Conservation (phyloP, 192 early-diverging fungal genomes). For the Allomyces javanicus region DNA sequence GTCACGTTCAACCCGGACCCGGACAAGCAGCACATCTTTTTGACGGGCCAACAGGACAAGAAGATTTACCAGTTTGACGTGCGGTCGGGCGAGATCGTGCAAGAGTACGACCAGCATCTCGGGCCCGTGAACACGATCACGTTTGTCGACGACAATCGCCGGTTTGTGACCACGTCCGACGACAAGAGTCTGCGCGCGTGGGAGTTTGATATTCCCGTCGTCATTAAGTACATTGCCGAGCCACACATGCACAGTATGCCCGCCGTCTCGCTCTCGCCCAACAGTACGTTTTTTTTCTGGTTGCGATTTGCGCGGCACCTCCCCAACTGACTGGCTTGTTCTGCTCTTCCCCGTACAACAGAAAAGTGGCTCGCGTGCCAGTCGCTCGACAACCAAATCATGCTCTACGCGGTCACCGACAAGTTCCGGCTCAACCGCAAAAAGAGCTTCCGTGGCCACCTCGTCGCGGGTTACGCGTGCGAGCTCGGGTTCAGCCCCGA, state of each 20-base stretch:
- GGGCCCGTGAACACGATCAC: conserved; percentile 93
- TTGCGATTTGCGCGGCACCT: conserved; percentile 4
- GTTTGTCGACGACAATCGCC: conserved; percentile 81
- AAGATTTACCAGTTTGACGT: conserved; percentile 82
- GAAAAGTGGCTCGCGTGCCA: conserved; percentile 87
- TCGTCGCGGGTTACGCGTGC: conserved; percentile 93
- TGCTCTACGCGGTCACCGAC: conserved; percentile 71
- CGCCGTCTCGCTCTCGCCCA: conserved; percentile 68
- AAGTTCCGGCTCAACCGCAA: conserved; percentile 70
- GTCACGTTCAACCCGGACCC: conserved; percentile 78
- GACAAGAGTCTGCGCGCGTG: conserved; percentile 93
- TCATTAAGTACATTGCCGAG: conserved; percentile 93
- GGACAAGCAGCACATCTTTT: conserved; percentile 67
- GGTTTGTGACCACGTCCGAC: conserved; percentile 89
- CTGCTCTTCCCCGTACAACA: conserved; percentile 12
- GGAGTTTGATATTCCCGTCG: conserved; percentile 97
- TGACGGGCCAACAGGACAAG: conserved; percentile 83
- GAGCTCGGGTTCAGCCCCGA: conserved; percentile 84
- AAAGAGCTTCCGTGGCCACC: conserved; percentile 78
- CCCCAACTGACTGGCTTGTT: not conserved
- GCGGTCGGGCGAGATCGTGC: conserved; percentile 58
- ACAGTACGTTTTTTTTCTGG: conserved; percentile 32
- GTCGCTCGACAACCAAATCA: conserved; percentile 89
- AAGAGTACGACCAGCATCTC: conserved; percentile 94
- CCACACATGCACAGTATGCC: conserved; percentile 94